Base-by-base conservation (phyloP, 345 rosid genomes). In the Stellera chamaejasme region DNA sequence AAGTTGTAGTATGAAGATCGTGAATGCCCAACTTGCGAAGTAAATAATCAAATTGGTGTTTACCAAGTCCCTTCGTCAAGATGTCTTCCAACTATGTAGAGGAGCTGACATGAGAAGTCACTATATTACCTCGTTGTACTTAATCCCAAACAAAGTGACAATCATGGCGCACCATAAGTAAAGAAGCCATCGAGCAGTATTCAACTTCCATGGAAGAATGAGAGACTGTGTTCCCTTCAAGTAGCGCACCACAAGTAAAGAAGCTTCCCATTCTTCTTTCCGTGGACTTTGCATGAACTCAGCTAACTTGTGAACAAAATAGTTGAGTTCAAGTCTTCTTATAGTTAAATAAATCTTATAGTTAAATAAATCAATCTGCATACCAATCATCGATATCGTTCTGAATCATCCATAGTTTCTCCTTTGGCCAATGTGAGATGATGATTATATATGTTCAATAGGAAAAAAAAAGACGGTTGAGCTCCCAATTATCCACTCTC, bases 201-300 rank as follows among this genome's bases (percentile, higher is more conserved):
- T 19, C 4, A 32, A 8, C 39, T 32, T 32, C 39, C 9, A 8
- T 5, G 9, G 9, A 32, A 8, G 9, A 32, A 8, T 5, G 9
- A 32, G 1, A 3, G 7, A 32, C 39, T 32, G 2, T 32, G 39
- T 32, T 4, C 0, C 9, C 32, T 56, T 45, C 10, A 58, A n/a
- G 36, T n/a, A 53, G 1, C 43, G 51, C 5, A 57, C 26, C 12
- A 45, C 8, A 1, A 42, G 12, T 2, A 57, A 3, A 27, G 50
- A 23, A 23, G 23, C 50, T 15, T 45, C 11, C 11, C 7, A 44
- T 14, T 57, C 43, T 5, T 5, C 2, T 25, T 23, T 2, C 4
- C 45, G n/a, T 2, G 56, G 56, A 28, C 15, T 10, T 0, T 5
- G 10, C 71, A 54, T 60, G 13, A 67, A 67, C 26, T 67, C 45